Percentiles rank a stretch among this genome's conserved stretches.
phyloP scores from a whole-genome alignment of 2,329 filamentous ascomycete species.

The Exophiala mesophila region DNA sequence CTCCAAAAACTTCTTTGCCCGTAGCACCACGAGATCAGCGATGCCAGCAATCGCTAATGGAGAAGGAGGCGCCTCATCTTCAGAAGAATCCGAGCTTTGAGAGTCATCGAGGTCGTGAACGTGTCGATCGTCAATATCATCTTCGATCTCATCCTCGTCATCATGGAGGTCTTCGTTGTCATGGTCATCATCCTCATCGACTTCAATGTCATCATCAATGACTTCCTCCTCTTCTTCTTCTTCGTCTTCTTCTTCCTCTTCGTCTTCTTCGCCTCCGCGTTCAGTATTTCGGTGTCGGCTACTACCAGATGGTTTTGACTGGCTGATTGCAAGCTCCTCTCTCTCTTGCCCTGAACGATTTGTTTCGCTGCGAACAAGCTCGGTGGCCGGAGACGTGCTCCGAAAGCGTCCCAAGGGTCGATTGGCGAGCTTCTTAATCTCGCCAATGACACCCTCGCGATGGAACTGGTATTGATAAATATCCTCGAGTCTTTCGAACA shows the following conservation, averaged over 20 bases:
- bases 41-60: slow-evolving; percentile 47
- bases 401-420: slow-evolving; percentile 17
- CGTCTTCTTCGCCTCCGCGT: slow-evolving; percentile 31
- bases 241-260: slow-evolving; percentile 33
- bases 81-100: slow-evolving; percentile 58
- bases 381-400: slow-evolving; percentile 24
- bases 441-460: slow-evolving; percentile 88
- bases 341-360: not conserved
- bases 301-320: not conserved
- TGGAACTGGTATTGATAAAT: slow-evolving; percentile 97
- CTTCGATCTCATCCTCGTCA: slow-evolving; percentile 42
- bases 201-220: slow-evolving; percentile 50
- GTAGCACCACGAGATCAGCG: slow-evolving; percentile 66
- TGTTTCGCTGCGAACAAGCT: slow-evolving; percentile 29
- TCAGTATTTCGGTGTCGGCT: too few species aligned
- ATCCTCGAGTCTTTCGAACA: slow-evolving; percentile 75
- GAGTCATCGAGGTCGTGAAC: slow-evolving; percentile 57
- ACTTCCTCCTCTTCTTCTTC: slow-evolving; percentile 45
- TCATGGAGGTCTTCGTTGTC: slow-evolving; percentile 42
- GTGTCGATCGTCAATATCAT: slow-evolving; percentile 52
- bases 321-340: not conserved
- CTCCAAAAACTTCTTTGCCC: slow-evolving; percentile 79
- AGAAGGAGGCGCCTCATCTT: slow-evolving; percentile 36
- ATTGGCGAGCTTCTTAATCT: slow-evolving; percentile 75
- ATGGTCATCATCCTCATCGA: slow-evolving; percentile 49